Evolutionary conservation across 176 grass and related monocot species (phyloP), one percentile per base, ranked within the genome.

Genomic region (Dactylis glomerata): DNA sequence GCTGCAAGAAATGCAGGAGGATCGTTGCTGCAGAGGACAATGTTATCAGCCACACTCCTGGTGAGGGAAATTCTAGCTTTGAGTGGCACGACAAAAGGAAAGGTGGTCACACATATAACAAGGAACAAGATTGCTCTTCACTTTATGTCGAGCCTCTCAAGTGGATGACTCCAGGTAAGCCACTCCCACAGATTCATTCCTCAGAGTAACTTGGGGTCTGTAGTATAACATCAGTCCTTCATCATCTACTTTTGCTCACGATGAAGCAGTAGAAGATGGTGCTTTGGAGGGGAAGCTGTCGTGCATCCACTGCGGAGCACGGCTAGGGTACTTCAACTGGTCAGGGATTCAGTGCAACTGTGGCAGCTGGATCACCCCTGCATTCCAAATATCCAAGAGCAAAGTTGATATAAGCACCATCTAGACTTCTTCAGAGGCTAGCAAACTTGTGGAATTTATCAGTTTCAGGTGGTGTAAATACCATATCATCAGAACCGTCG

Each of bases 311-410:
- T 98, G 91, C 11, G 82, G 85, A 56, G 84, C 96, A 26, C 89
- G 89, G 15, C 77, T 98, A 30, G 96, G 96, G 34, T 95, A 95
- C 81, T 98, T 95, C 84, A 93, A 93, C 83, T 98, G 96, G 96
- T 88, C 87, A 30, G 96, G 96, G 40, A 92, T 95, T 32, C 96
- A 95, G 70, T 98, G 96, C 91, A 95, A 92, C 62, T 98, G 91
- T 4, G 91, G 96, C n/a, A 93, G 91, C 82, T 95, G 93, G 96
- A 83, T 95, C 64, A 95, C 96, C 19, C 96, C 96, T 12, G 96
- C 96, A 46, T 98, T 98, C 86, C 96, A 98, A 79, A 92, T 98
- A 66, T 42, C 68, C 3, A 98, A 95, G 89, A 98, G 93, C 71
- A 95, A 94, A 89, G 89, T 98, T 50, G 91, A 95, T 88, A 65